Evolutionary conservation across 2,329 filamentous ascomycete species (phyloP).

Genomic region (Cladobotryum protrusum): DNA sequence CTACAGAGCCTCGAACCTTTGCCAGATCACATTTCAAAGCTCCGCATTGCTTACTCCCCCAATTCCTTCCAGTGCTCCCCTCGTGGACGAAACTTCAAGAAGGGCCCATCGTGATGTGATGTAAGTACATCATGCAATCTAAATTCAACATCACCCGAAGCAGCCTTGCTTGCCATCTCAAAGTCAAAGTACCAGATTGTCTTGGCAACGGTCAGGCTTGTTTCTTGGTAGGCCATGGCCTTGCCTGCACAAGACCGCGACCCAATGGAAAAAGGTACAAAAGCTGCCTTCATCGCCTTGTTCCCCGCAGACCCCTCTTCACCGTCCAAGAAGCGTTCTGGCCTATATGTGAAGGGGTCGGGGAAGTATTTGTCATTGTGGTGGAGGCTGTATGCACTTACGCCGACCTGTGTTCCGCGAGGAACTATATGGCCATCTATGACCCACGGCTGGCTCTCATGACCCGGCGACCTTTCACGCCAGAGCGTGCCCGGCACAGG

Average conservation of each 20-base stretch:
- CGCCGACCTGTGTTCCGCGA: not conserved
- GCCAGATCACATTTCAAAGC: no score
- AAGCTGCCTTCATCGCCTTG: not conserved
- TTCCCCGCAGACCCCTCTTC: not conserved
- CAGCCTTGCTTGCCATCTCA: not conserved
- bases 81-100: no score
- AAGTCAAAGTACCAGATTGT: not conserved
- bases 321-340: constrained; percentile 7
- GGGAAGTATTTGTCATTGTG: constrained; percentile 6
- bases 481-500: not conserved
- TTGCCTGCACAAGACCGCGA: not conserved
- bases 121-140: no score
- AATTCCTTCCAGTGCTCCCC: no score
- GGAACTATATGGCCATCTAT: constrained; percentile 6
- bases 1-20: no score
- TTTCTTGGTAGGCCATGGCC: not conserved
- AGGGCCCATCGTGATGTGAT: no score
- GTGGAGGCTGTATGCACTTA: not conserved
- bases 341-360: constrained; percentile 1
- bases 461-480: not conserved
- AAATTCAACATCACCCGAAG: no score
- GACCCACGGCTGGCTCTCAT: not conserved
- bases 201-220: not conserved
- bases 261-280: not conserved
- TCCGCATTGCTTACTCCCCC: no score